Percentiles rank a stretch among this genome's conserved stretches.
These are phyloP conservation scores for Ceratocystis diversiconidia DNA, from an alignment of 2,329 filamentous ascomycete genomes.

Conservation along the genomic window DNA sequence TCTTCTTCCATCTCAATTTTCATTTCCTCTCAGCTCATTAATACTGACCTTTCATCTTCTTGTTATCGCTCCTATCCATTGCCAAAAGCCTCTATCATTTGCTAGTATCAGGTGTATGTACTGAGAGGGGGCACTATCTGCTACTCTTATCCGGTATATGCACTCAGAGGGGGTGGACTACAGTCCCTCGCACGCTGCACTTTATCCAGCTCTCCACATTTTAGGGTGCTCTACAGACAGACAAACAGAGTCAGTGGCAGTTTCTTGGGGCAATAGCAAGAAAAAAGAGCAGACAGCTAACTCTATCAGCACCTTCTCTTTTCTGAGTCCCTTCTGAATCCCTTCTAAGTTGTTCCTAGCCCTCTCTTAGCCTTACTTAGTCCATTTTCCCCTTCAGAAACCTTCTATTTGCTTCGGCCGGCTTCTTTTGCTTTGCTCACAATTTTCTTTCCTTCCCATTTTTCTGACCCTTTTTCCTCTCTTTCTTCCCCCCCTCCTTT, in stretches of 20 bases:
- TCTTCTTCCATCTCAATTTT: background rate
- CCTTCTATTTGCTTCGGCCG: constrained; percentile 15
- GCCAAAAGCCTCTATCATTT: background rate
- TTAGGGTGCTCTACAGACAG: constrained; percentile 13
- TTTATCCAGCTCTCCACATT: background rate
- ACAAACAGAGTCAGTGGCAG: constrained; percentile 1
- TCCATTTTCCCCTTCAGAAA: constrained; percentile 16
- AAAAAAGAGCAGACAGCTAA: background rate
- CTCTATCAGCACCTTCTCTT: background rate
- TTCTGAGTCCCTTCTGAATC: constrained; percentile 16
- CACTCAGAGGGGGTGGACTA: background rate
- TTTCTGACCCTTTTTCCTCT: constrained; percentile 9
- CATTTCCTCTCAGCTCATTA: background rate
- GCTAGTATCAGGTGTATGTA: background rate
- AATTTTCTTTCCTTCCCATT: constrained; percentile 21
- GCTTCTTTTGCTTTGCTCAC: constrained; percentile 19
- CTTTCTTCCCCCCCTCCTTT: constrained; percentile 18
- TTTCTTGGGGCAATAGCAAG: background rate
- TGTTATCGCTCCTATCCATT: background rate
- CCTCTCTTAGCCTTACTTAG: constrained; percentile 12
- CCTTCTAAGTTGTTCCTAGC: constrained; percentile 6
- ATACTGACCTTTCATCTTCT: background rate
- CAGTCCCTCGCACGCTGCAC: background rate
- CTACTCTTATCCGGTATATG: background rate
- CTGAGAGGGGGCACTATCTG: background rate